Base-by-base conservation (phyloP, 2,329 filamentous ascomycete species). In the Knufia petricola region DNA sequence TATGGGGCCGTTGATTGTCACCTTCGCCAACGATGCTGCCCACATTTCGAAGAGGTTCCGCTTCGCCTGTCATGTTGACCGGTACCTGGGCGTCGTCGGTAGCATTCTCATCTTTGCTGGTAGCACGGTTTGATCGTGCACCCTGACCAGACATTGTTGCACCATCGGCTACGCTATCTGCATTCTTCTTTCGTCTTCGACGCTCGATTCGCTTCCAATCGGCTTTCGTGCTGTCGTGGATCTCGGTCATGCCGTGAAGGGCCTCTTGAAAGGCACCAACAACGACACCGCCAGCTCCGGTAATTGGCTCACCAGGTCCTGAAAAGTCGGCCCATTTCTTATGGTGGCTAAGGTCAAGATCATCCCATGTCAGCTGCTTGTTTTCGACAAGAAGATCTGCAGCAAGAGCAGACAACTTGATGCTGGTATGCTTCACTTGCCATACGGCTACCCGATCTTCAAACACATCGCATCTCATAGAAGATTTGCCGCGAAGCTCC, bases 311-410 rank as follows among this genome's bases (percentile, higher is more conserved):
- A 1, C 74, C 74, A 17, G 74, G 72, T 0, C 74, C 74, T 46
- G 74, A 72, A 51, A 76, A 76, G 52, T 75, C 72, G 44, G 72
- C 74, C 72, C 73, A 76, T 44, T 73, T 70, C 39, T 66, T 69
- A 47, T 70, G 68, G 4, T 70, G 61, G 20, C 69, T 58, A 19
- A 76, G 61, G 37, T 69, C 66, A 4, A 78, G 61, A 34, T 75
- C 68, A 9, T 65, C 65, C 64, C 69, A 72, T 43, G 71, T 70
- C 40, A 80, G 61, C 58, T 73, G 74, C 51, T 71, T 70, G 55
- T 73, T 67, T 45, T 76, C 67, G 2, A 75, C 66, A 4, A 80
- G 57, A 0, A 79, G 60, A 34, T 76, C 69, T 0, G 75, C 76
- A 2, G 77, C 77, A n/a, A 76, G 59, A 1, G 74, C 67, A 2